phyloP scores from a whole-genome alignment of 2,329 filamentous ascomycete species.

The Nemania bipapillata region DNA sequence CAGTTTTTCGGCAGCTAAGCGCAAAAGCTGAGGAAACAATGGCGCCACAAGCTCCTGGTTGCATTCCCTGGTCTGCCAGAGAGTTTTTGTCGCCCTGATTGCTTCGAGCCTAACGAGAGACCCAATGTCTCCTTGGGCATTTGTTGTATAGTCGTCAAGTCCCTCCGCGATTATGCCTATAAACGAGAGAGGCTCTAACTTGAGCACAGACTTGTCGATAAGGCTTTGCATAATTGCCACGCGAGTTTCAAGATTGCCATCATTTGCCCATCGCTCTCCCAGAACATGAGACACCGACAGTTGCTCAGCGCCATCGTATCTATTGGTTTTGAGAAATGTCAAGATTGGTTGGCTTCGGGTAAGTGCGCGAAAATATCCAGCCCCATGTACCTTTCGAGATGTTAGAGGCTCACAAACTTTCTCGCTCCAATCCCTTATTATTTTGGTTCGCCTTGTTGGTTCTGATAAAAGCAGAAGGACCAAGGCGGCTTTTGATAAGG shows the following conservation, averaged over 20 bases:
- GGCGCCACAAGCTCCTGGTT: constrained; percentile 48
- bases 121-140: constrained; percentile 87
- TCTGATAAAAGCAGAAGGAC: constrained; percentile 61
- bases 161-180: constrained; percentile 64
- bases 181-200: constrained; percentile 56
- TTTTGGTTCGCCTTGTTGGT: constrained; percentile 51
- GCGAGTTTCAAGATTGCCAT: constrained; percentile 63
- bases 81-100: constrained; percentile 76
- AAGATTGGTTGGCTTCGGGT: constrained; percentile 61
- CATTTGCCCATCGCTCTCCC: constrained; percentile 63
- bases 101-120: constrained; percentile 86
- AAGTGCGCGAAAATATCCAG: constrained; percentile 66
- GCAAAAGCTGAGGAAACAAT: constrained; percentile 65
- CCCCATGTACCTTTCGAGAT: constrained; percentile 54
- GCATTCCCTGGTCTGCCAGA: constrained; percentile 57
- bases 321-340: constrained; percentile 34
- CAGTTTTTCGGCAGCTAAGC: constrained; percentile 86
- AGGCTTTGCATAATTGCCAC: constrained; percentile 68
- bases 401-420: constrained; percentile 53
- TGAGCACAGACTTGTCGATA: constrained; percentile 59
- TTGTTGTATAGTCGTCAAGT: constrained; percentile 90
- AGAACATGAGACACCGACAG: constrained; percentile 58
- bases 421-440: constrained; percentile 61
- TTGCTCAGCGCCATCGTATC: constrained; percentile 43
- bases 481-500: constrained; percentile 63